These are phyloP conservation scores for Podospora australis DNA, from an alignment of 495 filamentous ascomycete genomes.

Conservation along the genomic window DNA sequence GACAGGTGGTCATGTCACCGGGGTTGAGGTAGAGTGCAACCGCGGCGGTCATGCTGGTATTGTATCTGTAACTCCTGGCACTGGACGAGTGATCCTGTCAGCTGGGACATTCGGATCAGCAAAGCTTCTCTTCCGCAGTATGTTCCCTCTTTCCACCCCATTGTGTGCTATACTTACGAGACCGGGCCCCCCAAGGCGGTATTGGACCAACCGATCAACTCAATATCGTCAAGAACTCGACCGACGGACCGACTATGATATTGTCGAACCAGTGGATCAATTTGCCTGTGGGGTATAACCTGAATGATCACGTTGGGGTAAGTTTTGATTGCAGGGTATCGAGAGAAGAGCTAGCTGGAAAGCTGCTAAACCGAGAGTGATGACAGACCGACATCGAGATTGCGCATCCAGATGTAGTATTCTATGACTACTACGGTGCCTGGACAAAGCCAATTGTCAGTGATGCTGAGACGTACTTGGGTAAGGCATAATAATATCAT, in stretches of 20 bases:
- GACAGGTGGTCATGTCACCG: conserved; percentile 49
- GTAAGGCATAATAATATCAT: no score
- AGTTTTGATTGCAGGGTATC: conserved; percentile 1
- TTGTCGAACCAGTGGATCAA: conserved; percentile 53
- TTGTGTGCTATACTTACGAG: conserved; percentile 1
- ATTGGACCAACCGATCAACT: conserved; percentile 57
- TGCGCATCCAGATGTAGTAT: conserved; percentile 50
- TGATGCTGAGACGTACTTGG: conserved; percentile 30
- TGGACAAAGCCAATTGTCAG: conserved; percentile 36
- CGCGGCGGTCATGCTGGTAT: conserved; percentile 49
- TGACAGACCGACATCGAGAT: conserved; percentile 53
- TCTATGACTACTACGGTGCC: conserved; percentile 61
- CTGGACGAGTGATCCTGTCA: conserved; percentile 60
- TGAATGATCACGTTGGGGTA: conserved; percentile 62
- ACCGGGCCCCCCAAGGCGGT: conserved; percentile 25
- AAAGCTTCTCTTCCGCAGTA: conserved; percentile 53
- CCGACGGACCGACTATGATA: conserved; percentile 46
- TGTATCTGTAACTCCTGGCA: conserved; percentile 47
- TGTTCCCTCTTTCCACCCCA: background rate
- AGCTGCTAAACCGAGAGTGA: conserved; percentile 25
- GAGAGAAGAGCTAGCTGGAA: background rate
- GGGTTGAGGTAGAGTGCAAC: conserved; percentile 57
- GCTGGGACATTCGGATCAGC: conserved; percentile 62
- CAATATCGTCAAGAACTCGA: conserved; percentile 46
- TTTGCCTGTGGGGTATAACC: conserved; percentile 62